These are phyloP conservation scores for Meyerozyma athensensis DNA, from an alignment of 1,139 yeast genomes.

Conservation along the genomic window DNA sequence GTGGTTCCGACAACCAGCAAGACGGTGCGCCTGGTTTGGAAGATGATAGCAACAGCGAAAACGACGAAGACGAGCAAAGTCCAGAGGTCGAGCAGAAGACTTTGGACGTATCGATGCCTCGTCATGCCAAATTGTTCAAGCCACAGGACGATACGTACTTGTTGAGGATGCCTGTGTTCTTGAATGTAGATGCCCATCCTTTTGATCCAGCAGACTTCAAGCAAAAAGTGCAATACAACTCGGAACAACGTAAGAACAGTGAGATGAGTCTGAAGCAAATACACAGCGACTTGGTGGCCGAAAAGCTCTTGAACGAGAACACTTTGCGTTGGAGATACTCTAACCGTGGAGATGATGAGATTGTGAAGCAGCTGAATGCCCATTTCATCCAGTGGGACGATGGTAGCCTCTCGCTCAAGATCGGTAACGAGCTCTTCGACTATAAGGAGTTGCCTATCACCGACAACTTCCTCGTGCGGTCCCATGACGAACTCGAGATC, in stretches of 20 bases:
- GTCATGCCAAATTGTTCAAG: constrained; percentile 58
- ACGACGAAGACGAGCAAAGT: constrained; percentile 24
- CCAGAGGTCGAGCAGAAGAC: constrained; percentile 37
- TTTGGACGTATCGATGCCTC: constrained; percentile 62
- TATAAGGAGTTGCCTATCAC: constrained; percentile 60
- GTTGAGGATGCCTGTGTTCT: constrained; percentile 75
- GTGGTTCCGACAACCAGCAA: constrained; percentile 32
- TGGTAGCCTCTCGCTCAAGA: constrained; percentile 77
- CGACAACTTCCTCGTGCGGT: constrained; percentile 68
- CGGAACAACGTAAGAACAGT: constrained; percentile 34
- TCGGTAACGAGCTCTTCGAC: constrained; percentile 87
- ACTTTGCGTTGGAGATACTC: constrained; percentile 93
- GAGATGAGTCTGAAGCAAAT: constrained; percentile 30
- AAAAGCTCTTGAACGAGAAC: constrained; percentile 64
- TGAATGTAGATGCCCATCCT: constrained; percentile 79
- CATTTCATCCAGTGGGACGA: constrained; percentile 93
- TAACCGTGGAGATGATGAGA: constrained; percentile 54
- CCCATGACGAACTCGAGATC: constrained; percentile 69
- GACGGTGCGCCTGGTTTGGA: constrained; percentile 1
- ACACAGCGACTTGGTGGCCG: constrained; percentile 43
- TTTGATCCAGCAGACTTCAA: constrained; percentile 74
- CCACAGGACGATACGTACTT: constrained; percentile 43
- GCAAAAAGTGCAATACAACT: constrained; percentile 47
- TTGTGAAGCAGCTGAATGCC: constrained; percentile 81
- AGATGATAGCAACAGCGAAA: constrained; percentile 12